Evolutionary conservation across 192 early-diverging fungal genomes (phyloP).

Genomic region (Entomortierella beljakovae): DNA sequence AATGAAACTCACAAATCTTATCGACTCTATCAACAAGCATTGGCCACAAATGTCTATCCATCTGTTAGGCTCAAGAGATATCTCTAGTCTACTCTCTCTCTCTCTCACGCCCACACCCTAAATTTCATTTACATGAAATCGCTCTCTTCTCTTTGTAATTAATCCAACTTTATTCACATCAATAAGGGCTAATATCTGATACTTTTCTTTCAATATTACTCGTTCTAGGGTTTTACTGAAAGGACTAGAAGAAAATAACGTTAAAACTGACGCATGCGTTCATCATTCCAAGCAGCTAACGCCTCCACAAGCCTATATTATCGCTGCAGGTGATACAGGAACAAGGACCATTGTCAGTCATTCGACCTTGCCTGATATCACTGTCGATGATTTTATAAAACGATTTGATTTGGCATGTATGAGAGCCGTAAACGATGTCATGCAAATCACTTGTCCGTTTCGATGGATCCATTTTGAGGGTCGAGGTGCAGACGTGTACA

Average conservation of each 20-base stretch:
- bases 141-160: neutral
- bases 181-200: neutral
- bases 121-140: too few species aligned
- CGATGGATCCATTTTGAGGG: constrained; percentile 80
- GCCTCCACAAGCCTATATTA: constrained; percentile 70
- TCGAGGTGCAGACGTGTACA: constrained; percentile 57
- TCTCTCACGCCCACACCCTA: too few species aligned
- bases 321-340: constrained; percentile 59
- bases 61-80: too few species aligned
- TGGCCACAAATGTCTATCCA: too few species aligned
- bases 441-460: constrained; percentile 39
- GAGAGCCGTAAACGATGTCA: constrained; percentile 21
- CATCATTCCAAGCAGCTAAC: constrained; percentile 48
- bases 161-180: neutral
- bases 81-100: too few species aligned
- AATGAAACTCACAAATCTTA: too few species aligned
- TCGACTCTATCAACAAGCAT: too few species aligned
- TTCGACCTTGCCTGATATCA: constrained; percentile 71
- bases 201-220: neutral
- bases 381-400: constrained; percentile 62
- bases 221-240: constrained; percentile 41
- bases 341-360: constrained; percentile 75
- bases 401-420: constrained; percentile 53
- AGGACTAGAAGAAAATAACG: constrained; percentile 52
- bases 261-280: constrained; percentile 60